Conservation (phyloP, 331 rosid genomes). For the Ulmus americana region DNA sequence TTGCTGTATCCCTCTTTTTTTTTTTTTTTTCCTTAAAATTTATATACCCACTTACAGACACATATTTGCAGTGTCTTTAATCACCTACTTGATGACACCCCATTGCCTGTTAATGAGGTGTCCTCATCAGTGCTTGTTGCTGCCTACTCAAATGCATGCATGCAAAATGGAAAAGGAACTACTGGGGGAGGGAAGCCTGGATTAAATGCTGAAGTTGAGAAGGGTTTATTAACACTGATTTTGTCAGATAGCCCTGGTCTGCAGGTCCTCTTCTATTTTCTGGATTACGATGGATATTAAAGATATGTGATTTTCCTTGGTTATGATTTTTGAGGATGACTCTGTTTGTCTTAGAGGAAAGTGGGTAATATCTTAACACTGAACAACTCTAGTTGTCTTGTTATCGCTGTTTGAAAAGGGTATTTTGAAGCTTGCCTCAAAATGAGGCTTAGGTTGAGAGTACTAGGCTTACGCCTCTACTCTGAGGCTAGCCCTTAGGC, state of each 20-base stretch:
- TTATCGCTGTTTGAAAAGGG: too few species aligned
- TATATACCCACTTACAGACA: conserved; percentile 20
- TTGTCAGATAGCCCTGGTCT: conserved; percentile 84
- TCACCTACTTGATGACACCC: conserved; percentile 88
- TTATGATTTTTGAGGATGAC: too few species aligned
- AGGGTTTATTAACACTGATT: conserved; percentile 83
- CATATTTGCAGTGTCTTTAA: conserved; percentile 69
- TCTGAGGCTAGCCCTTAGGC: too few species aligned
- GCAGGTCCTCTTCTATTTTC: conserved; percentile 56
- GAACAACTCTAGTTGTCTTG: too few species aligned
- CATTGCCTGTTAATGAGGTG: conserved; percentile 75
- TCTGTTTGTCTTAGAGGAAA: too few species aligned
- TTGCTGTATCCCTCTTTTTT: conserved; percentile 1
- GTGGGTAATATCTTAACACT: too few species aligned
- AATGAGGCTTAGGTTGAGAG: too few species aligned
- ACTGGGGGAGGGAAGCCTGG: conserved; percentile 77
- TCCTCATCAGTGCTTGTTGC: conserved; percentile 90
- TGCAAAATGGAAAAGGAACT: conserved; percentile 69
- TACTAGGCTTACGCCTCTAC: too few species aligned
- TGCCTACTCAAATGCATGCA: conserved; percentile 45
- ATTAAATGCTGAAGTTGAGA: conserved; percentile 70
- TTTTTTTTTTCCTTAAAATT: background rate
- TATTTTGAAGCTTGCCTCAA: too few species aligned
- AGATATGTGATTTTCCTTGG: too few species aligned
- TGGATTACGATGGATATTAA: background rate